These are phyloP conservation scores for Candida namnaoensis DNA, from an alignment of 805 yeast genomes.

Conservation along the genomic window DNA sequence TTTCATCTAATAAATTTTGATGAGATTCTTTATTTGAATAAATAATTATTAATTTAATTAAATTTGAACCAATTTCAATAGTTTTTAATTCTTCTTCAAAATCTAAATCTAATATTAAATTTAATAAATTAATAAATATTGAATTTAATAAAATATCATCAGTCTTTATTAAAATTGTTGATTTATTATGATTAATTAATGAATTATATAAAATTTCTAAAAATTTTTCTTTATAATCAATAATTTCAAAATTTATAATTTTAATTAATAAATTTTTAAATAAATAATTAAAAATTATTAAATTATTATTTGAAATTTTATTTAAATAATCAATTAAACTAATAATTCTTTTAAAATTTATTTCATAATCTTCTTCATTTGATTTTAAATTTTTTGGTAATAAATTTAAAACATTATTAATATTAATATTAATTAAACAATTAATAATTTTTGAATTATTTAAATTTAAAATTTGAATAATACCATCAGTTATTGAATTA, in stretches of 20 bases:
- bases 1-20: conserved; percentile 32
- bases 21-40: conserved; percentile 26
- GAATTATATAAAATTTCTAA: background rate
- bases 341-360: background rate
- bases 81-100: background rate
- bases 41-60: conserved; percentile 24
- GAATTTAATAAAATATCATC: conserved; percentile 11
- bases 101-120: too few species aligned
- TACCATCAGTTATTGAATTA: conserved; percentile 43
- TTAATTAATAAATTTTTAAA: too few species aligned
- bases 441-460: too few species aligned
- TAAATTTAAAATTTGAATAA: conserved; percentile 32
- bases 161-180: conserved; percentile 5
- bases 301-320: too few species aligned
- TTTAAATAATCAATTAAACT: background rate
- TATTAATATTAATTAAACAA: too few species aligned
- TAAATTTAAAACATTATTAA: too few species aligned
- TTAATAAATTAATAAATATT: too few species aligned
- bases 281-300: too few species aligned
- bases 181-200: background rate
- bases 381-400: conserved; percentile 3
- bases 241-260: background rate
- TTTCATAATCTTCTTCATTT: background rate
- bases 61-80: conserved; percentile 21
- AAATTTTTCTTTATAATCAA: background rate